phyloP scores from a whole-genome alignment of 805 yeast species.

The Teunomyces kruisii region DNA sequence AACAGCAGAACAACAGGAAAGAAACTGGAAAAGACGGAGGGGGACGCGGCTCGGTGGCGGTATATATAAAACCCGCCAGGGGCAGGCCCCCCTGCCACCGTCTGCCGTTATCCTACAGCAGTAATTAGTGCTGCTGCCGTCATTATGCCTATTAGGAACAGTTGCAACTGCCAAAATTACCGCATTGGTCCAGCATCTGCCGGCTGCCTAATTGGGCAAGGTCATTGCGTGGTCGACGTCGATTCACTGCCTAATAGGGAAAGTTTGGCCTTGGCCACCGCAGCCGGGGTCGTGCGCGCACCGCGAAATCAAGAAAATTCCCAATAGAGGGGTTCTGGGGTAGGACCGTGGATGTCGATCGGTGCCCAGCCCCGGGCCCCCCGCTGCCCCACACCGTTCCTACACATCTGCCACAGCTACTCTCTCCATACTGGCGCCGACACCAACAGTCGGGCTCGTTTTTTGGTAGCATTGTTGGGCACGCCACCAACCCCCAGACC shows the following conservation, averaged over 20 bases:
- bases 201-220: slow-evolving; percentile 10
- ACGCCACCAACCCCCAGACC: no score
- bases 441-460: no score
- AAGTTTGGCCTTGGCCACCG: neutral
- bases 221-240: neutral
- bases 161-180: neutral
- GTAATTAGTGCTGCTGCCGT: no score
- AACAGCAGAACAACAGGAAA: no score
- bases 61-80: neutral
- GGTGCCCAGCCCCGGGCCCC: no score
- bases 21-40: neutral
- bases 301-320: neutral
- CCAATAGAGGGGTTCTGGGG: no score
- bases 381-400: no score
- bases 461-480: no score
- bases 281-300: neutral
- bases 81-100: neutral
- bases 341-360: no score
- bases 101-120: no score
- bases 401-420: no score
- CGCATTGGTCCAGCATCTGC: slow-evolving; percentile 1
- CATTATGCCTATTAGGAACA: neutral
- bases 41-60: neutral
- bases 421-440: no score
- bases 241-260: neutral